Conservation (phyloP, 169 alveolate species). For the Cryptosporidium muris region DNA sequence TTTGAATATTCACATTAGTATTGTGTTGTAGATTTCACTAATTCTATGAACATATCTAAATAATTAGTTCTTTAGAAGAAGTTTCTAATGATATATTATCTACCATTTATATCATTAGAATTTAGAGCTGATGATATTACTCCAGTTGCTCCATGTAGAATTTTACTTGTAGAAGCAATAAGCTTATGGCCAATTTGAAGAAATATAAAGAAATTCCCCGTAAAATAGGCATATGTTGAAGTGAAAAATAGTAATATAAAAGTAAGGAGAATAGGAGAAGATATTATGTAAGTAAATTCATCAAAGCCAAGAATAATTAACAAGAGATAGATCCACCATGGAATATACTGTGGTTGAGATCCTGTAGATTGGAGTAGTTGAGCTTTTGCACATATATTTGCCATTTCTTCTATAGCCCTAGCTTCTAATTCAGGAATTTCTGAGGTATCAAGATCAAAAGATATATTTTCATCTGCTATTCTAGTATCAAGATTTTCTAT, state of each 20-base stretch:
- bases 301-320: slow-evolving; percentile 51
- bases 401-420: slow-evolving; percentile 42
- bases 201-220: slow-evolving; percentile 31
- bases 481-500: neutral
- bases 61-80: no score
- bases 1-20: no score
- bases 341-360: slow-evolving; percentile 48
- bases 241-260: slow-evolving; percentile 14
- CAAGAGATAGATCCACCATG: slow-evolving; percentile 69
- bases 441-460: neutral
- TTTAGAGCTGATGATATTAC: slow-evolving; percentile 24
- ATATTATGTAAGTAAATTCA: slow-evolving; percentile 33
- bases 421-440: slow-evolving; percentile 36
- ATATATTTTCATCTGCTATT: neutral
- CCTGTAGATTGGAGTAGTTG: slow-evolving; percentile 67
- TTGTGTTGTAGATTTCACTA: no score
- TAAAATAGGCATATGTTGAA: slow-evolving; percentile 25
- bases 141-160: slow-evolving; percentile 26
- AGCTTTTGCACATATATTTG: slow-evolving; percentile 56
- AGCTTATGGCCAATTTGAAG: slow-evolving; percentile 18
- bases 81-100: no score
- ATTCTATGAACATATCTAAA: no score
- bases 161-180: slow-evolving; percentile 14
- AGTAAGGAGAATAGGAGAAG: slow-evolving; percentile 44
- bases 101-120: neutral